Percentiles rank a stretch among this genome's conserved stretches.
Evolutionary conservation across 371 early-diverging fungal genomes (phyloP).

Genomic region (Lichtheimia ramosa): DNA sequence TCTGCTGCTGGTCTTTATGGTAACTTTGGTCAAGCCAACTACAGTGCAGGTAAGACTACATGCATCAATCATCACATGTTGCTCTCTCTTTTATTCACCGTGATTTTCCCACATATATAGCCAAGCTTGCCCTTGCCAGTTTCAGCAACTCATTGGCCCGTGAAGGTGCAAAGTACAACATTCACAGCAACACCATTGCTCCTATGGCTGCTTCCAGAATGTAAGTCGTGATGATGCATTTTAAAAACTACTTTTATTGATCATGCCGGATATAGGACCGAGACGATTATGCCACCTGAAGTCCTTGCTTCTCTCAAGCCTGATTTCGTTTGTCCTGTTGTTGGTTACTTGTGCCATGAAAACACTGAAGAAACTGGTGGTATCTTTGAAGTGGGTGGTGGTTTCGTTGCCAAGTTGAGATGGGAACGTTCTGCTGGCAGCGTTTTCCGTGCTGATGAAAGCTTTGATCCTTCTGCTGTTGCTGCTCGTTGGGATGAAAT

Average conservation of each 20-base stretch:
- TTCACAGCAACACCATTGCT: constrained; percentile 92
- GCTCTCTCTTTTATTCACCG: background rate
- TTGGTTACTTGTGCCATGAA: constrained; percentile 92
- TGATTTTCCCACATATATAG: constrained; percentile 32
- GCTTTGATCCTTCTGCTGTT: constrained; percentile 85
- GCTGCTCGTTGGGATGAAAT: constrained; percentile 74
- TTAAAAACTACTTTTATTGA: too few species aligned
- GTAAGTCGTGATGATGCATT: constrained; percentile 42
- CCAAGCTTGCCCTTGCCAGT: constrained; percentile 92
- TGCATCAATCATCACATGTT: constrained; percentile 5
- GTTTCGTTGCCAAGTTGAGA: constrained; percentile 90
- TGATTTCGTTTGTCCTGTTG: constrained; percentile 95
- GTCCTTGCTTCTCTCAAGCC: constrained; percentile 92
- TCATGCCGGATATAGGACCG: constrained; percentile 51
- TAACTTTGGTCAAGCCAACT: constrained; percentile 99
- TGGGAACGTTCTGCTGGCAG: constrained; percentile 92
- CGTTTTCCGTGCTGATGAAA: constrained; percentile 89
- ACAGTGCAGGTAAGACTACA: constrained; percentile 60
- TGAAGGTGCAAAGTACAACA: constrained; percentile 94
- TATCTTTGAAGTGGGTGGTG: constrained; percentile 94
- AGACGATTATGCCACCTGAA: constrained; percentile 94
- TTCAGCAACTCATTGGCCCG: constrained; percentile 89
- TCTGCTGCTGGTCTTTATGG: constrained; percentile 98
- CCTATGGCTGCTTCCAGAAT: constrained; percentile 97
- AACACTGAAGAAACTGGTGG: constrained; percentile 82